phyloP scores from a whole-genome alignment of 148 eudicot genomes.

The Rhododendron henanense region DNA sequence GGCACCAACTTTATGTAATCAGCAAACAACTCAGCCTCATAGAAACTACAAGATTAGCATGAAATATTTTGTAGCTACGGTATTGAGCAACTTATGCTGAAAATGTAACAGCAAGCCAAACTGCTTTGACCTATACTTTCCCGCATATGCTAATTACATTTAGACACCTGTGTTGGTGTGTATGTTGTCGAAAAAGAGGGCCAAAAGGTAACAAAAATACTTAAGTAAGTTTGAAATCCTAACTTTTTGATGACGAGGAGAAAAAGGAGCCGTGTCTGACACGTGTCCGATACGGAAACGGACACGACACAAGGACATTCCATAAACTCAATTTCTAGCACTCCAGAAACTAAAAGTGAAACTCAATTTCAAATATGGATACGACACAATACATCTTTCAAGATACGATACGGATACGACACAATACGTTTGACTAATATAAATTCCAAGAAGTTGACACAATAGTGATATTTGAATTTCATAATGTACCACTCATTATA shows the following conservation, averaged over 20 bases:
- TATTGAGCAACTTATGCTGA: neutral
- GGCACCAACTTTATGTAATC: neutral
- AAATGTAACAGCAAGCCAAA: neutral
- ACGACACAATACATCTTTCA: too few species aligned
- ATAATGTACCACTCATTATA: too few species aligned
- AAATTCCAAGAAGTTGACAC: too few species aligned
- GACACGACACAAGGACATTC: too few species aligned
- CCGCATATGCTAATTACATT: neutral
- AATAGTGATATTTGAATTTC: too few species aligned
- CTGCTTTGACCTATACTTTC: neutral
- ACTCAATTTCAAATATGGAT: too few species aligned
- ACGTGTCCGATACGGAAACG: too few species aligned
- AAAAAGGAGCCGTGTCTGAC: neutral
- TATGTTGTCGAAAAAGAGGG: slow-evolving; percentile 1
- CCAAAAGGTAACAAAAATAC: neutral
- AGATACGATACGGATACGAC: too few species aligned
- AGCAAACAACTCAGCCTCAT: neutral
- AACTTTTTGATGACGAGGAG: neutral
- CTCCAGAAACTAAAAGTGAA: too few species aligned
- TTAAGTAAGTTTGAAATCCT: too few species aligned
- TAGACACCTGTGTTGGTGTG: neutral
- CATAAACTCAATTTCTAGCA: too few species aligned
- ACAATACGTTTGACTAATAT: too few species aligned
- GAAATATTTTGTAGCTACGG: neutral
- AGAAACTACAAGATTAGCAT: neutral